Evolutionary conservation across 1,284 basidiomycete genomes (phyloP).

Genomic region (Marasmius sp.): DNA sequence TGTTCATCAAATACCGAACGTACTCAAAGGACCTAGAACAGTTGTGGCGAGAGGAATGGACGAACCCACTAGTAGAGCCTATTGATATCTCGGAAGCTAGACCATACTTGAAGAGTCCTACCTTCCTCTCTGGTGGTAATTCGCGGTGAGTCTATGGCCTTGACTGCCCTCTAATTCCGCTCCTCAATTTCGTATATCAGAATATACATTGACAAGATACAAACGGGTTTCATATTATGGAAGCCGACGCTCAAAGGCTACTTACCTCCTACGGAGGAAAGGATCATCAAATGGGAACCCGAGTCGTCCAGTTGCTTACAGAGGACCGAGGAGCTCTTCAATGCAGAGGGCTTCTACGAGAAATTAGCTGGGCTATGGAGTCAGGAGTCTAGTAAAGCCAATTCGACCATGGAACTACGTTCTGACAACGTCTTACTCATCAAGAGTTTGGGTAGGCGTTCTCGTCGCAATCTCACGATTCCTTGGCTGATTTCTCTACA

Average conservation of each 20-base stretch:
- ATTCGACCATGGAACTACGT: slow-evolving; percentile 54
- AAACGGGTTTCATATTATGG: slow-evolving; percentile 89
- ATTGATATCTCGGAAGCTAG: slow-evolving; percentile 51
- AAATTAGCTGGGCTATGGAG: slow-evolving; percentile 63
- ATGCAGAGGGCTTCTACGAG: slow-evolving; percentile 58
- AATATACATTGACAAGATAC: slow-evolving; percentile 75
- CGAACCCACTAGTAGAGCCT: slow-evolving; percentile 67
- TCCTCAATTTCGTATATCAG: slow-evolving; percentile 28
- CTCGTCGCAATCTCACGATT: slow-evolving; percentile 7
- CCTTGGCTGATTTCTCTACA: slow-evolving; percentile 25
- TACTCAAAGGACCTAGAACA: slow-evolving; percentile 69
- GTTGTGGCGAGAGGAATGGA: slow-evolving; percentile 80
- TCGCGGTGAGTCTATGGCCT: slow-evolving; percentile 23
- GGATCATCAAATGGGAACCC: slow-evolving; percentile 66
- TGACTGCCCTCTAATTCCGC: slow-evolving; percentile 19
- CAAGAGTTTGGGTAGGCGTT: slow-evolving; percentile 61
- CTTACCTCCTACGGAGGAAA: slow-evolving; percentile 42
- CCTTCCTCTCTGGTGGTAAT: slow-evolving; percentile 36
- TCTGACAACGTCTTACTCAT: slow-evolving; percentile 66
- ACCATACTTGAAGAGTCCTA: slow-evolving; percentile 46
- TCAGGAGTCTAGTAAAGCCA: slow-evolving; percentile 66
- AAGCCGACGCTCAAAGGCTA: slow-evolving; percentile 73
- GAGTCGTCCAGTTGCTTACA: slow-evolving; percentile 61
- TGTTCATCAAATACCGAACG: slow-evolving; percentile 84
- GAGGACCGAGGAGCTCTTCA: slow-evolving; percentile 53